Percentiles rank a stretch among this genome's conserved stretches.
Conservation (phyloP, 441 rosid genomes). For the Gossypium schwendimanii region DNA sequence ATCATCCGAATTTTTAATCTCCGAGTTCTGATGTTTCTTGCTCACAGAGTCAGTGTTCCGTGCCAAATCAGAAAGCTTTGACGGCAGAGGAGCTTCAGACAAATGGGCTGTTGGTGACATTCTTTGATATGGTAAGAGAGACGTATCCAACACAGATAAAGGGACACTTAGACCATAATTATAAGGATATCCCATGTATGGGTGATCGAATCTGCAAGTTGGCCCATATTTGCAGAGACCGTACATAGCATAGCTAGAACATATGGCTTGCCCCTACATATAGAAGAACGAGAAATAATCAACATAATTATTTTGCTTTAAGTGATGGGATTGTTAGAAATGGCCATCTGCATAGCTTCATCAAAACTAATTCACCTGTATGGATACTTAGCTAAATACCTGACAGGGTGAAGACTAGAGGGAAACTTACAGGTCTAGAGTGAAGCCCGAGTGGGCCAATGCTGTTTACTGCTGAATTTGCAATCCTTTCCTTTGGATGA, state of each 20-base stretch:
- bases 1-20: constrained; percentile 26
- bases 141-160: constrained; percentile 30
- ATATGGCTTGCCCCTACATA: constrained; percentile 58
- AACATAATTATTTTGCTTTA: neutral
- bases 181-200: constrained; percentile 40
- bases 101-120: constrained; percentile 28
- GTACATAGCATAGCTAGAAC: constrained; percentile 51
- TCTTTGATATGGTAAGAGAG: constrained; percentile 35
- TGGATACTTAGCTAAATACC: neutral
- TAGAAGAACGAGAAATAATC: constrained; percentile 9
- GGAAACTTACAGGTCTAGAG: constrained; percentile 57
- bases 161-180: constrained; percentile 34
- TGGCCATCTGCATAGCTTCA: neutral
- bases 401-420: constrained; percentile 2
- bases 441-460: constrained; percentile 53
- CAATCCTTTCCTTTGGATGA: constrained; percentile 50
- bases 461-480: constrained; percentile 27
- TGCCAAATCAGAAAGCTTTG: constrained; percentile 32
- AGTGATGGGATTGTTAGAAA: neutral
- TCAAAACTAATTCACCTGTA: neutral
- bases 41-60: constrained; percentile 23
- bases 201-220: constrained; percentile 64
- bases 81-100: constrained; percentile 27
- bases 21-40: constrained; percentile 26
- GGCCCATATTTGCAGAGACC: constrained; percentile 72